Conservation (phyloP, 169 alveolate species). For the Toxoplasma gondii region DNA sequence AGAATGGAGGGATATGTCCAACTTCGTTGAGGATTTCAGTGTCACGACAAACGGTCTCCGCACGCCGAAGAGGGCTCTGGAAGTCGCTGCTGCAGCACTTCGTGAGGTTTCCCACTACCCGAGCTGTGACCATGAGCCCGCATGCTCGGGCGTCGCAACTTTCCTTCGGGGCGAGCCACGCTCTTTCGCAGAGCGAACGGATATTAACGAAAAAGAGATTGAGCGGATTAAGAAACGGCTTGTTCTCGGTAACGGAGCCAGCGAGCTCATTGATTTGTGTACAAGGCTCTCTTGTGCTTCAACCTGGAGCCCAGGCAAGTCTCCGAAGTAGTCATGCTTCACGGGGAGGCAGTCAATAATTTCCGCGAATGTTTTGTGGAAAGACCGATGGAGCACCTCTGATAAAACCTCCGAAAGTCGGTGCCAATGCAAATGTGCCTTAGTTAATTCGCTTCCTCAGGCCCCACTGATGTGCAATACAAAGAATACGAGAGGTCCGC, state of each 20-base stretch:
- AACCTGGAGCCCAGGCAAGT: slow-evolving; percentile 66
- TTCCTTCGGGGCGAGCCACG: not conserved
- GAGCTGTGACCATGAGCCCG: slow-evolving; percentile 62
- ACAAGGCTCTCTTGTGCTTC: slow-evolving; percentile 10
- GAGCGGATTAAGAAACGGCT: not conserved
- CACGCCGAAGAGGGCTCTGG: slow-evolving; percentile 52
- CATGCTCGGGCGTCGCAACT: slow-evolving; percentile 40
- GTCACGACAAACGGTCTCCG: slow-evolving; percentile 67
- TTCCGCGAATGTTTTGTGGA: not conserved
- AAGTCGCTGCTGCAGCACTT: slow-evolving; percentile 51
- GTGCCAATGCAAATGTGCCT: not conserved
- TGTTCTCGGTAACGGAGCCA: slow-evolving; percentile 67
- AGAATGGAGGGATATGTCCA: slow-evolving; percentile 64
- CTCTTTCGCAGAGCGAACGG: not conserved
- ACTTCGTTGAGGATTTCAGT: slow-evolving; percentile 65
- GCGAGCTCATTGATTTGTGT: slow-evolving; percentile 64
- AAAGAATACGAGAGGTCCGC: slow-evolving; percentile 68
- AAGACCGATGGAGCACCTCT: not conserved
- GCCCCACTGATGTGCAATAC: slow-evolving; percentile 58
- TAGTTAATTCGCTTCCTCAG: not conserved
- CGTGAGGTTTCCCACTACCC: slow-evolving; percentile 53
- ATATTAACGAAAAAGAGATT: not conserved
- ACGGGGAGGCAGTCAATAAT: not conserved
- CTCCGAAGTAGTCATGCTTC: not conserved
- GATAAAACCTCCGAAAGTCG: not conserved